A percentile compares a stretch with the other conserved stretches of the same genome.
Conservation (phyloP, 2,329 filamentous ascomycete species). For the Sporothrix variecibatus region DNA sequence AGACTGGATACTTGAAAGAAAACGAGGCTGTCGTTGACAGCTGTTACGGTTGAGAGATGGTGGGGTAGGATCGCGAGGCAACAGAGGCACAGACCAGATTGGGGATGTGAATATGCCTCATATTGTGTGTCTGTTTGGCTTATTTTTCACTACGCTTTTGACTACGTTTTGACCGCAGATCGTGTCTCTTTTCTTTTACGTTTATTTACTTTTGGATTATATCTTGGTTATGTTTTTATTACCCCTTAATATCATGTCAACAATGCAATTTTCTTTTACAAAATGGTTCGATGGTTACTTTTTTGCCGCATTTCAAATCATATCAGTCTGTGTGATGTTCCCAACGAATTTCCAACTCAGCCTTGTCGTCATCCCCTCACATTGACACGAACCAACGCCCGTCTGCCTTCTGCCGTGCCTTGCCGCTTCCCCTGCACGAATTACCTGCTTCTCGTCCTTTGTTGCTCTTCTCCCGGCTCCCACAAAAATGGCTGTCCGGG, state of each 20-base stretch:
- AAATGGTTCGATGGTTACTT: neutral
- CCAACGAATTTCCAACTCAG: neutral
- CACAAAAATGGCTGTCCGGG: too few relatives aligned
- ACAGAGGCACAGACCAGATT: neutral
- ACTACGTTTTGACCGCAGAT: neutral
- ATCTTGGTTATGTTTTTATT: neutral
- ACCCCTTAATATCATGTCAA: slow-evolving; percentile 7
- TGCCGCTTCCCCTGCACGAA: neutral
- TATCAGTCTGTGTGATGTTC: neutral
- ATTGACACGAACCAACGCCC: neutral
- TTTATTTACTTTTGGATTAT: slow-evolving; percentile 3
- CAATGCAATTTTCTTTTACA: neutral
- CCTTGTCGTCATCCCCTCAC: neutral
- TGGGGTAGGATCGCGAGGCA: neutral
- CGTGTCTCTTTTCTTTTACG: neutral
- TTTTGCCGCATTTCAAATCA: neutral
- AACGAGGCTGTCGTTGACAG: slow-evolving; percentile 2
- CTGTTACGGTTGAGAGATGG: neutral
- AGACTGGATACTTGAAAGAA: neutral
- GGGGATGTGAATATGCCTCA: neutral
- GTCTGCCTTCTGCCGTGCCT: neutral
- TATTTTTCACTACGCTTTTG: neutral
- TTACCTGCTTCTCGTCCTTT: neutral
- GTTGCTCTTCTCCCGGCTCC: neutral
- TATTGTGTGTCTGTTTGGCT: neutral